phyloP scores from a whole-genome alignment of 1,139 yeast species.

The Taphrina betulina region DNA sequence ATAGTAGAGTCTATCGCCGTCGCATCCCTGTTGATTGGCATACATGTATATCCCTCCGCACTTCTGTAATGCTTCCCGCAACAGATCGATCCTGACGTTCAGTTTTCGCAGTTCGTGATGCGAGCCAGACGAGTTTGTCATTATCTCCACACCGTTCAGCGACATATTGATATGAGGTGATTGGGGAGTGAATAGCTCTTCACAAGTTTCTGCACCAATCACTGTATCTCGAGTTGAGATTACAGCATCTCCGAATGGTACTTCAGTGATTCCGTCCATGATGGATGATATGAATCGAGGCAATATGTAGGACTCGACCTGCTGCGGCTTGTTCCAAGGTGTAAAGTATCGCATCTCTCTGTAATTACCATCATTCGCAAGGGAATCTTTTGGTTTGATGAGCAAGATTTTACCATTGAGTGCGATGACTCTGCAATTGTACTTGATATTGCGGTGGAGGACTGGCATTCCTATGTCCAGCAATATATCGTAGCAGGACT shows the following conservation, averaged over 20 bases:
- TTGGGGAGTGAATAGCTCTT: conserved; percentile 92
- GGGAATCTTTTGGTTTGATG: conserved; percentile 86
- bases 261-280: conserved; percentile 62
- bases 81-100: conserved; percentile 76
- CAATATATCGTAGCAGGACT: conserved; percentile 69
- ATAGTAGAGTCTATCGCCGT: conserved; percentile 92
- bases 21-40: conserved; percentile 96
- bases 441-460: conserved; percentile 78
- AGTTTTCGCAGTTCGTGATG: conserved; percentile 93
- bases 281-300: conserved; percentile 63
- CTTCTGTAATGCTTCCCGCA: conserved; percentile 86
- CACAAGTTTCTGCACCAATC: conserved; percentile 95
- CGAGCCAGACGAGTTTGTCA: conserved; percentile 92
- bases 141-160: conserved; percentile 91
- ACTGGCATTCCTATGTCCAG: conserved; percentile 95
- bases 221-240: conserved; percentile 79
- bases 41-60: conserved; percentile 95
- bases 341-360: conserved; percentile 96
- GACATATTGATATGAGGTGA: conserved; percentile 92
- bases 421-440: conserved; percentile 85
- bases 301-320: conserved; percentile 67
- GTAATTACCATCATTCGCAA: conserved; percentile 97
- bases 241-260: conserved; percentile 87
- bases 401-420: conserved; percentile 73
- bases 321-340: conserved; percentile 81